These are phyloP conservation scores for Ceratocystis colombiana DNA, from an alignment of 2,329 filamentous ascomycete genomes.

Conservation along the genomic window DNA sequence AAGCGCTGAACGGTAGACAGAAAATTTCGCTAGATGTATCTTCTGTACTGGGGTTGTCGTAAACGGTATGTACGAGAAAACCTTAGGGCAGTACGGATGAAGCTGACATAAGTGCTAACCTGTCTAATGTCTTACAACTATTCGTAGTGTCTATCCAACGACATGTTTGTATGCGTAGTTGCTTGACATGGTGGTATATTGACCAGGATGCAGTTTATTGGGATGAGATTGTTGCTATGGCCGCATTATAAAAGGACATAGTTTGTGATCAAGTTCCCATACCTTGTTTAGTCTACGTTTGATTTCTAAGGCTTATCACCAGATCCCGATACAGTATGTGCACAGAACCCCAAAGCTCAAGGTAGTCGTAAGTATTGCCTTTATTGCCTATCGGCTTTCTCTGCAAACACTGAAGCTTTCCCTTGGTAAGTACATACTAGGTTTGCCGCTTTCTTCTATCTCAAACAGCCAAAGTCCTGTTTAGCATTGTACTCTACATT, in stretches of 20 bases:
- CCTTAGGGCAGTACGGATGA: too few relatives aligned
- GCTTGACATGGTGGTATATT: neutral
- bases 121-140: neutral
- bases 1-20: neutral
- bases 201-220: neutral
- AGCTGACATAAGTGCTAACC: too few relatives aligned
- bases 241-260: neutral
- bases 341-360: too few relatives aligned
- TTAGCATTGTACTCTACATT: neutral
- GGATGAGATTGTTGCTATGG: neutral
- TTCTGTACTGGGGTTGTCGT: neutral
- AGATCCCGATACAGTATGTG: too few relatives aligned
- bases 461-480: neutral
- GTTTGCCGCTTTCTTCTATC: too few relatives aligned
- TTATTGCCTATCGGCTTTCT: neutral
- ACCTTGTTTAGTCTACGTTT: neutral
- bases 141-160: neutral
- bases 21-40: neutral
- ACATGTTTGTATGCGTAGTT: neutral
- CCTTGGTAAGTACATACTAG: too few relatives aligned
- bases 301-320: too few relatives aligned
- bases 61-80: too few relatives aligned
- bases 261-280: neutral
- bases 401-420: too few relatives aligned
- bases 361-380: too few relatives aligned